Base-by-base conservation (phyloP, 2,329 filamentous ascomycete genomes). In the Ascochyta koolunga region DNA sequence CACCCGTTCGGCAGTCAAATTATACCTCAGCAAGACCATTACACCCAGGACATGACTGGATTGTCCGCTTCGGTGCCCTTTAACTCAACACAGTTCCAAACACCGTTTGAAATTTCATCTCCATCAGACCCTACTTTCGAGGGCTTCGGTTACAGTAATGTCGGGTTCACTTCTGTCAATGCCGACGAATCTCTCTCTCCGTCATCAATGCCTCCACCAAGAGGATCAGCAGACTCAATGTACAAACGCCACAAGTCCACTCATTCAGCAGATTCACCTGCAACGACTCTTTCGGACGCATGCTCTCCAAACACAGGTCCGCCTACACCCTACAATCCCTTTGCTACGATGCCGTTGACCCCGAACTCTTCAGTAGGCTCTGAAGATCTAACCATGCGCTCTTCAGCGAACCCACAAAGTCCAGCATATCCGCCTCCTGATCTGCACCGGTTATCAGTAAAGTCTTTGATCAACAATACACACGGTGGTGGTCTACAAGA, bases 401-500 rank as follows among this genome's bases (percentile, higher is more conserved):
- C 58, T 22, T 57, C 59, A 27, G 53, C 63, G n/a, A 61, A 61
- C 35, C 50, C 62, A 38, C 50, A 66, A n/a, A 46, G 53, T 19
- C 64, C 65, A 16, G 37, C 63, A 18, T 68, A 76, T 39, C 68
- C 74, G 15, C 69, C 76, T 42, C 67, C 77, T 24, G 79, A 82
- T 50, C 62, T 82, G 24, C 79, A 80, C 10, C 75, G 69, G 13
- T 76, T 90, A 19, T 89, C 87, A 8, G 86, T 90, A 27, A 85
- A 84, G 62, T 89, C 86, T 11, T 73, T 90, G 7, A 75, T 90
- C 5, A 63, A 67, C 7, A 63, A 60, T 11, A 58, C 65, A 3
- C 56, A 65, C 22, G 60, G 58, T 8, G 59, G 65, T 19, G 51
- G 40, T 5, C 43, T 48, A 5, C 60, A 59, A 13, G 58, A 47